Evolutionary conservation across 169 alveolate species (phyloP).

Genomic region (Cryptosporidium bovis): DNA sequence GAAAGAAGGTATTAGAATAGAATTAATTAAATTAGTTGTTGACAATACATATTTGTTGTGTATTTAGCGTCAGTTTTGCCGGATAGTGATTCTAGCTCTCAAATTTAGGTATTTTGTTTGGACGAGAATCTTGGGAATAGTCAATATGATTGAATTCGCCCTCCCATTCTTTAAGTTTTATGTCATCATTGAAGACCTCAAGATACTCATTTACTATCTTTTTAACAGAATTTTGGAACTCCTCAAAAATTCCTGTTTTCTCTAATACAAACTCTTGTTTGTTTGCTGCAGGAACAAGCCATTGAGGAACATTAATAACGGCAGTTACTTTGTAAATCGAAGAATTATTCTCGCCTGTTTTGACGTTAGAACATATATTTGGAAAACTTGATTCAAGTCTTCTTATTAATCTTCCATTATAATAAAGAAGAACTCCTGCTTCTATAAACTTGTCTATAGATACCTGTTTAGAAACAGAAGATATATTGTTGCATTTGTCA

Average conservation of each 20-base stretch:
- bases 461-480: background rate
- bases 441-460: conserved; percentile 83
- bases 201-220: conserved; percentile 81
- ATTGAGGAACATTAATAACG: conserved; percentile 88
- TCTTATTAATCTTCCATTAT: conserved; percentile 85
- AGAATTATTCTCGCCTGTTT: conserved; percentile 76
- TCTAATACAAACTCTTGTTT: conserved; percentile 91
- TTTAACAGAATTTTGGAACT: conserved; percentile 82
- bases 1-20: too few relatives aligned
- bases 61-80: too few relatives aligned
- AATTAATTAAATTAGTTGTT: too few relatives aligned
- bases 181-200: conserved; percentile 78
- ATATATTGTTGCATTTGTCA: background rate
- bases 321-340: conserved; percentile 82
- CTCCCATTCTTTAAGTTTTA: conserved; percentile 82
- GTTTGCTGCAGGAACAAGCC: conserved; percentile 89
- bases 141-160: conserved; percentile 23
- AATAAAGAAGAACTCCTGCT: conserved; percentile 89
- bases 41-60: too few relatives aligned
- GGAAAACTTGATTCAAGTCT: conserved; percentile 90
- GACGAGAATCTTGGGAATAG: conserved; percentile 9
- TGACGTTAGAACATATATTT: conserved; percentile 65
- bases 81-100: background rate
- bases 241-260: conserved; percentile 85
- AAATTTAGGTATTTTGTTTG: conserved; percentile 36